Evolutionary conservation across 2,329 filamentous ascomycete species (phyloP), one percentile per base, ranked within the genome.

Genomic region (Cordyceps cicadae): DNA sequence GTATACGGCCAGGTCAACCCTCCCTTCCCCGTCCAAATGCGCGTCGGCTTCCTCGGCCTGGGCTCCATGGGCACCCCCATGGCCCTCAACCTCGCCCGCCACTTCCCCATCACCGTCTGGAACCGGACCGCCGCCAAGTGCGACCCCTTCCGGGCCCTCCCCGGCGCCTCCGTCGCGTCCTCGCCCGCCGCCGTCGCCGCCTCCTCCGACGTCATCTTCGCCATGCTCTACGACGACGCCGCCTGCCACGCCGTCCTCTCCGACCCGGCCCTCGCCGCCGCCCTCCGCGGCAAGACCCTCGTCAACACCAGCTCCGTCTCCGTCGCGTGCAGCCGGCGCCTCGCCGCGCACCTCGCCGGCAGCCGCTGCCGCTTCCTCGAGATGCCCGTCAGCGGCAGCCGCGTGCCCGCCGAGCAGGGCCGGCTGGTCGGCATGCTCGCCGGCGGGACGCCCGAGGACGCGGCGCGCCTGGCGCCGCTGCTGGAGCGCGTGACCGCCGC

Each of bases 301-400:
- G 53, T 73, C 58, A 73, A 72, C 62, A 69, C 70, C 1, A 68
- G 67, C 53, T 72, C 69, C 1, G 67, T 72, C 1, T 62, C 69
- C 0, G 69, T 66, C 0, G 65, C 66, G 0, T 68, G 66, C 43
- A 71, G 68, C 59, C 63, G 63, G 12, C 34, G 59, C 1, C 63
- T 72, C 2, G 67, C 64, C 5, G 56, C 64, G 17, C 59, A 67
- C 24, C 64, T 71, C 3, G 51, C 54, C 6, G 29, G 52, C 2
- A 68, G 66, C 3, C 69, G 71, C 1, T 71, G 70, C 1, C 50
- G 66, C 3, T 73, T 68, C 29, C 59, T 73, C 45, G 71, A 72
- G 58, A 72, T 73, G 71, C 71, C 71, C 2, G 71, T 73, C 37
- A 73, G 71, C 54, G 71, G 71, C 7, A 71, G 70, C 64, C 69